Base-by-base conservation (phyloP, 1,139 yeast genomes). In the Pichia sp. region DNA sequence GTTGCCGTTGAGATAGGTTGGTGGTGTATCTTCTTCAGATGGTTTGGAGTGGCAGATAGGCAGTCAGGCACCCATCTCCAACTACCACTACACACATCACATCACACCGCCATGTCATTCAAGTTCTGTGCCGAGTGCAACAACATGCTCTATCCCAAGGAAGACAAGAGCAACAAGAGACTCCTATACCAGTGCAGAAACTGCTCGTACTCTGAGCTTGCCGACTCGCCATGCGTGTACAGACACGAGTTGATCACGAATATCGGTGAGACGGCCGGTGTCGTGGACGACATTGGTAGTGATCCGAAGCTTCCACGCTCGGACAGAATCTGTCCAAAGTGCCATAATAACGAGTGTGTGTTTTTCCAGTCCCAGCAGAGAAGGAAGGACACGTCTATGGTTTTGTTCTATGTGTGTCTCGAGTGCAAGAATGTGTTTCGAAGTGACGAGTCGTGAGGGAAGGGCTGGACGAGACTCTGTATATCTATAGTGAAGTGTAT, bases 121-220 rank as follows among this genome's bases (percentile, higher is more conserved):
- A 79, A 95, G 65, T 90, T 90, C 71, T 90, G 97, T 67, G 85
- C 93, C 57, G 95, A 88, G 64, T 90, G 85, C 78, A 94, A 94
- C 76, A 94, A 94, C 66, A 91, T 93, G 99, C 79, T 93, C 70
- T 94, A 93, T 67, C 99, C 99, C n/a, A 83, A 88, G 59, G 99
- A 94, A 71, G 99, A 94, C 66, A 87, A 86, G 63, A 81, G 75
- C 49, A 73, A 77, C 50, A 73, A 76, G 58, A 72, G 95, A 57
- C 76, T 93, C 52, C 73, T 93, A 50, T 93, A 88, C 66, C 93
- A 96, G 48, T 93, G 99, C 69, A 82, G 99, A 60, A 93, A 93
- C 65, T 93, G 99, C 66, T 83, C 89, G 44, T 93, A 93, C 67
- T 88, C 96, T 3, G 98, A 93, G 67, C 78, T 85, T 53, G 97